Base-by-base conservation (phyloP, 352 stramenopile species). In the Globisporangium viniferum region DNA sequence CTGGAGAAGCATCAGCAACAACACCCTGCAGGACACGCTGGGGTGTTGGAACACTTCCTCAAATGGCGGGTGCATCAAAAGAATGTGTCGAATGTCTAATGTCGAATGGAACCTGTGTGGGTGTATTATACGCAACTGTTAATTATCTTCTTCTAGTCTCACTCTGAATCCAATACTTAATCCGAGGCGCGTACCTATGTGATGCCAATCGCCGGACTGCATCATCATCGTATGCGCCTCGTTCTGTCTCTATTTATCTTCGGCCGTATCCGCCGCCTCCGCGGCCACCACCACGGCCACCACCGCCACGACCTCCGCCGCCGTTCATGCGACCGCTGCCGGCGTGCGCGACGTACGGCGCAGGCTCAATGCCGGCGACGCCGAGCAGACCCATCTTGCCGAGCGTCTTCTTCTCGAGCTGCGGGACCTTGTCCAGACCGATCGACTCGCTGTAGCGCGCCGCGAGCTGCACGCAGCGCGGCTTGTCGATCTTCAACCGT, bases 321-420 rank as follows among this genome's bases (percentile, higher is more conserved):
- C 70, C 67, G 31, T 55, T 58, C 22, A 54, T 68, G 36, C 73
- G 67, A 15, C 70, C 33, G 69, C 67, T 78, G 62, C 78, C 70
- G 15, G 60, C 54, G 35, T 72, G 56, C 10, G 66, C 73, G 46
- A 67, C 75, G 70, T 86, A 82, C 22, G 79, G 61, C 33, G 73
- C 78, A 29, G 76, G 68, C 61, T 82, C 73, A 56, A 97, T 79
- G 24, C 91, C 91, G 44, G 81, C 73, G 49, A 89, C 79, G 54
- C 90, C 89, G 8, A 94, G 79, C 24, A 98, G 76, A 24, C 90
- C 89, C 94, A 94, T 84, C 73, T 92, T 91, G 66, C 85, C 88
- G 20, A 94, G 67, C 41, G 89, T 90, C 54, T 72, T 82, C 77
- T 97, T 97, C 77, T 96, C 77, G 6, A 98, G 79, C 59, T 76